Conservation (phyloP, 257 asterid genomes). For the Avicennia marina region DNA sequence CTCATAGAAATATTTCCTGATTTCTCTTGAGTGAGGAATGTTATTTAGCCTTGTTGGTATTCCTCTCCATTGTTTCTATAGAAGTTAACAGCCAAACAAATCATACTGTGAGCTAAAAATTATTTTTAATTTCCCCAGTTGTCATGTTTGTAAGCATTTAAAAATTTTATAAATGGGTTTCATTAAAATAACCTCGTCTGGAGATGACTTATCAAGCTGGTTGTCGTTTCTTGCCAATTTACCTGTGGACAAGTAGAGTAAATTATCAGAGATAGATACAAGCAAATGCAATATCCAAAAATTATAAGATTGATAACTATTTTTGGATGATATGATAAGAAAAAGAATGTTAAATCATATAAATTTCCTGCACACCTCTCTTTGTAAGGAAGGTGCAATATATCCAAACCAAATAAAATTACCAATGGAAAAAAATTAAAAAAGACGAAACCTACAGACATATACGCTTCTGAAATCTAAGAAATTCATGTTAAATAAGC, state of each 20-base stretch:
- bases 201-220: slow-evolving; percentile 26
- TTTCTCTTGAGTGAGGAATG: slow-evolving; percentile 97
- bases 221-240: slow-evolving; percentile 30
- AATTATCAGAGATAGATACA: neutral
- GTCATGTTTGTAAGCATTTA: neutral
- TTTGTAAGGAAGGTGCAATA: neutral
- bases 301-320: neutral
- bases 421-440: neutral
- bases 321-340: neutral
- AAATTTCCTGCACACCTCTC: neutral
- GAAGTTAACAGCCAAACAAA: slow-evolving; percentile 22
- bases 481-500: neutral
- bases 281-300: slow-evolving; percentile 11
- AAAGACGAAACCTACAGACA: neutral
- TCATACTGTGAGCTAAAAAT: slow-evolving; percentile 8
- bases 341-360: neutral
- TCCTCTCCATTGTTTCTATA: slow-evolving; percentile 85
- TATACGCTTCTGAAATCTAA: slow-evolving; percentile 2
- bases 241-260: slow-evolving; percentile 28
- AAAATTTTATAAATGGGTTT: slow-evolving; percentile 1
- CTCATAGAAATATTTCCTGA: slow-evolving; percentile 78
- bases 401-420: neutral
- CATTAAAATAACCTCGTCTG: slow-evolving; percentile 41
- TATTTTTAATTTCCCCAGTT: neutral
- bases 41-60: slow-evolving; percentile 89